Base-by-base conservation (phyloP, 176 grass and related monocot genomes). In the Tillandsia leiboldiana region DNA sequence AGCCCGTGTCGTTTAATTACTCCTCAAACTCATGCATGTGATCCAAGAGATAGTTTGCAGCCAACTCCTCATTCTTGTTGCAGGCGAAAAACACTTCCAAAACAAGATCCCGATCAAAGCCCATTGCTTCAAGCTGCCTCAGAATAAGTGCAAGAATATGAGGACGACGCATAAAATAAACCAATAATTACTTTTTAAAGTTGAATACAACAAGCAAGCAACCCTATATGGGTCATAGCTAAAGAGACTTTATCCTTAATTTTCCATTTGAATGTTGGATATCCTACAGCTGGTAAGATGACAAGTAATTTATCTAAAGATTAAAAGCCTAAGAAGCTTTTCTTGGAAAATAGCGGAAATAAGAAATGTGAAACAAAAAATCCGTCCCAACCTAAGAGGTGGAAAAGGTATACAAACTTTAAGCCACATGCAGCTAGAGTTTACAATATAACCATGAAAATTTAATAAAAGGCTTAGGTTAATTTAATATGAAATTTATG, bases 31-130 rank as follows among this genome's bases (percentile, higher is more conserved):
- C 94, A 49, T 97, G 86, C 22, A 87, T 79, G 48, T 97, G 94
- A 71, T 97, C 94, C 67, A 97, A 74, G 14, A 97, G 89, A 73
- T 97, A 97, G 77, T 97, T 97, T 65, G 94, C 94, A 6, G 94
- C 89, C 8, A 97, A 78, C 70, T 97, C 94, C 69, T 97, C 94
- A 20, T 97, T 84, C 74, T 92, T 97, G 84, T 97, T 97, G 77
- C 94, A 97, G 9, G 94, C 94, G 83, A 97, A 97, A 75, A 97
- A 97, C 9, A 97, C 94, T 53, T 97, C 86, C 77, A 97, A 74
- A 15, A 93, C 94, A 74, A 97, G 86, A 22, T 83, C 90, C 54
- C 79, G 84, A 26, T 97, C 79, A 78, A 97, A 97, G 24, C 94
- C 94, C 94, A 97, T 97, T 2, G 29, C 89, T 74, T 97, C 94